Evolutionary conservation across 108 stramenopile species (phyloP), one percentile per base, ranked within the genome.

Genomic region (Poteriospumella lacustris): DNA sequence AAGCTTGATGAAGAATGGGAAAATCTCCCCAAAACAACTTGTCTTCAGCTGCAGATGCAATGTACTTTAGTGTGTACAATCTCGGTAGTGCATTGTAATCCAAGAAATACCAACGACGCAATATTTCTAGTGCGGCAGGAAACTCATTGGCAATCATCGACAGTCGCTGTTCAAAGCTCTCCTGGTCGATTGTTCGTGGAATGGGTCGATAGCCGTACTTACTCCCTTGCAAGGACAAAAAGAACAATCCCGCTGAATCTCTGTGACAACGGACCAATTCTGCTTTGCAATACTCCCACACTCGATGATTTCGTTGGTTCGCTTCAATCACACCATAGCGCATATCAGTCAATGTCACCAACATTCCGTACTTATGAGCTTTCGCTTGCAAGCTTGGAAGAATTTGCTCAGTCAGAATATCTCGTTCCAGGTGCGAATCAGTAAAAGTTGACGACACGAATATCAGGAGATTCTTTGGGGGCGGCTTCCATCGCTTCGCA

Each of bases 161-260:
- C n/a, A n/a, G n/a, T n/a, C n/a, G n/a, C n/a, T n/a, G n/a, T n/a
- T n/a, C n/a, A n/a, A n/a, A n/a, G n/a, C n/a, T n/a, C n/a, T n/a
- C n/a, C n/a, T n/a, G n/a, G n/a, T n/a, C n/a, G n/a, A n/a, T n/a
- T n/a, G n/a, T n/a, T 24, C 24, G 19, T 19, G 64, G 64, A 39
- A 68, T 39, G 19, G 64, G 64, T 40, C 28, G 12, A 68, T 68
- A 68, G 19, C 64, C 19, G 40, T 68, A 68, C 64, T 68, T 68
- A 19, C 24, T 19, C 15, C 19, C 15, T 39, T 68, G 64, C 64
- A 68, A 40, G 19, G 64, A 68, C 15, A 68, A 19, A 19, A 68
- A 68, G 40, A 68, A 68, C 36, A 68, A 19, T 39, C 64, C 64
- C 15, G 38, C 38, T 15, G 64, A 68, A 19, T 68, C 64, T 12